These are phyloP conservation scores for Abrus pulchellus DNA, from an alignment of 306 rosid genomes.

Conservation along the genomic window DNA sequence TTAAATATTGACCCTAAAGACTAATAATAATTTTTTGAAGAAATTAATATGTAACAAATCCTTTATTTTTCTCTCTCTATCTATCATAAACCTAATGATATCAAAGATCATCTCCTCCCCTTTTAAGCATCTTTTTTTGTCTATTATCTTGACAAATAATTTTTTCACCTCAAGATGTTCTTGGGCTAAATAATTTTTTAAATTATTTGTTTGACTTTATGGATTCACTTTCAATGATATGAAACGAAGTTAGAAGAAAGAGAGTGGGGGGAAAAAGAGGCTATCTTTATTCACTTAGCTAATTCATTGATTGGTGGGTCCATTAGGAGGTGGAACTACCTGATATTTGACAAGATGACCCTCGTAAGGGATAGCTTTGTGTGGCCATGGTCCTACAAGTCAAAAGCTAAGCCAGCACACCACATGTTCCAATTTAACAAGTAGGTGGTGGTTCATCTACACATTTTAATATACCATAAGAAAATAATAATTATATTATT, in stretches of 20 bases:
- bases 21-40: too few species aligned
- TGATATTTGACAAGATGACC: constrained; percentile 66
- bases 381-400: constrained; percentile 75
- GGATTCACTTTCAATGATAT: constrained; percentile 37
- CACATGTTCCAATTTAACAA: constrained; percentile 78
- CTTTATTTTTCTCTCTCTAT: neutral
- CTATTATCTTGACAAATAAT: neutral
- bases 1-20: too few species aligned
- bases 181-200: neutral
- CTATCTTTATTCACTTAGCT: constrained; percentile 34
- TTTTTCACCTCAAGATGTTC: constrained; percentile 33
- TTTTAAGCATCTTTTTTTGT: neutral
- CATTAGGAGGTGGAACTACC: constrained; percentile 58
- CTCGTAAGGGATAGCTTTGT: constrained; percentile 67
- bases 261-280: neutral
- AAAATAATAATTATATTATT: neutral
- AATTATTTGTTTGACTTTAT: constrained; percentile 46
- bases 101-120: too few species aligned
- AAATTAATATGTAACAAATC: too few species aligned
- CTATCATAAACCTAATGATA: neutral
- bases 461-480: constrained; percentile 32
- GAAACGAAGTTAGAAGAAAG: constrained; percentile 1
- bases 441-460: constrained; percentile 63
- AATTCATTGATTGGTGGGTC: constrained; percentile 57
- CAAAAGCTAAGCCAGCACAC: constrained; percentile 73